phyloP scores from a whole-genome alignment of 2,329 filamentous ascomycete genomes.

The Penicillium hesseltinei region DNA sequence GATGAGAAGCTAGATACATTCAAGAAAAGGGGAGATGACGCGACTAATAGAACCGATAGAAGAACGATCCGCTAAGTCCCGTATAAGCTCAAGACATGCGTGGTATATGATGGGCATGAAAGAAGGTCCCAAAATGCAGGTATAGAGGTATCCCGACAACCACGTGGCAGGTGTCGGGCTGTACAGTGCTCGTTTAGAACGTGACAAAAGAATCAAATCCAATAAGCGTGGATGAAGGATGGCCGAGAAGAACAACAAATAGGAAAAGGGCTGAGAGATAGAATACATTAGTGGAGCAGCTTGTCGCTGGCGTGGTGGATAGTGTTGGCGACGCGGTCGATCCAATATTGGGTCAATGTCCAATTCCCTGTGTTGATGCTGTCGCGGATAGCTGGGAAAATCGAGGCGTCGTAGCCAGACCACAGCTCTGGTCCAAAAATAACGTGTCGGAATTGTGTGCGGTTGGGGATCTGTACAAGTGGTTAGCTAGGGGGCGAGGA shows the following conservation, averaged over 20 bases:
- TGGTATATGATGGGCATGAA: constrained; percentile 16
- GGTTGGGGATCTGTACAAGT: constrained; percentile 66
- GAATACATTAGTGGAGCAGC: constrained; percentile 37
- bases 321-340: constrained; percentile 69
- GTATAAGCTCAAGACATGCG: constrained; percentile 4
- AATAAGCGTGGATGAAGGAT: background rate
- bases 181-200: constrained; percentile 20
- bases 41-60: background rate
- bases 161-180: constrained; percentile 9
- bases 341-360: constrained; percentile 63
- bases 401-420: constrained; percentile 65
- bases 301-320: constrained; percentile 60
- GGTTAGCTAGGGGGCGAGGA: constrained; percentile 9
- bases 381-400: constrained; percentile 84
- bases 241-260: constrained; percentile 1
- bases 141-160: constrained; percentile 6
- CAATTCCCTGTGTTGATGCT: constrained; percentile 71
- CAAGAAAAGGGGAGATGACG: background rate
- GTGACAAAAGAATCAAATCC: constrained; percentile 8
- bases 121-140: constrained; percentile 16
- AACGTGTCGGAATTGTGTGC: constrained; percentile 91
- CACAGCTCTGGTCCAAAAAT: constrained; percentile 81
- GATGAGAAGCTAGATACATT: constrained; percentile 10
- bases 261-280: constrained; percentile 5
- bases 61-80: background rate